Conservation (phyloP, 768 basidiomycete genomes). For the Lentinula boryana region DNA sequence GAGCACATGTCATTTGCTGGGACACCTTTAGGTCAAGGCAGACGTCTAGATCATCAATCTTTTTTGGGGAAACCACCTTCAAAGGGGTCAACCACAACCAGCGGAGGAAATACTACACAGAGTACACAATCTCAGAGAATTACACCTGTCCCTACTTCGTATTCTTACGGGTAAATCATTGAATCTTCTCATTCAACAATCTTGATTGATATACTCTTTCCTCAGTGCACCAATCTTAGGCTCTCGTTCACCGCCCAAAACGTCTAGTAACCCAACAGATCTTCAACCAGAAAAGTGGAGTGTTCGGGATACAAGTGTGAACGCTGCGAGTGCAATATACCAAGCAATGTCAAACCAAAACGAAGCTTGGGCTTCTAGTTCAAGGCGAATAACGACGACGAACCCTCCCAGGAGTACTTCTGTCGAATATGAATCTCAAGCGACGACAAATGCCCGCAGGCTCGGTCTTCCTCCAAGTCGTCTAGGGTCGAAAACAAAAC, state of each 20-base stretch:
- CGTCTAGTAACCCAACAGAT: slow-evolving; percentile 31
- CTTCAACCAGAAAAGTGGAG: slow-evolving; percentile 67
- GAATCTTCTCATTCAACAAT: not conserved
- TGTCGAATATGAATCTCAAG: slow-evolving; percentile 71
- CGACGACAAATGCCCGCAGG: slow-evolving; percentile 47
- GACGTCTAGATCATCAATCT: slow-evolving; percentile 76
- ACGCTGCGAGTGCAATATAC: slow-evolving; percentile 76
- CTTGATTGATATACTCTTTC: slow-evolving; percentile 8
- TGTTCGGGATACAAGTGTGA: slow-evolving; percentile 81
- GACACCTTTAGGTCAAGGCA: slow-evolving; percentile 79
- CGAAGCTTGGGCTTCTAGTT: slow-evolving; percentile 60
- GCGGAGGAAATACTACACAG: slow-evolving; percentile 3
- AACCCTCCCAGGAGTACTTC: slow-evolving; percentile 68
- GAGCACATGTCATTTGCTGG: slow-evolving; percentile 76
- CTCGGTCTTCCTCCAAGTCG: slow-evolving; percentile 59
- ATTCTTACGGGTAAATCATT: slow-evolving; percentile 60
- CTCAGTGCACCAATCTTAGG: slow-evolving; percentile 49
- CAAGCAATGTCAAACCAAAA: slow-evolving; percentile 65
- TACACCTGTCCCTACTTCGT: slow-evolving; percentile 44
- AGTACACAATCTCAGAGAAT: slow-evolving; percentile 31
- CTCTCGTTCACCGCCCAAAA: slow-evolving; percentile 49
- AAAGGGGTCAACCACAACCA: slow-evolving; percentile 13
- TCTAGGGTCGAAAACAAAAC: slow-evolving; percentile 26
- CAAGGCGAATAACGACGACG: slow-evolving; percentile 39
- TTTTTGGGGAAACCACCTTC: slow-evolving; percentile 62